Conservation (phyloP, 1,284 basidiomycete genomes). For the Leccinum griseonigrum region DNA sequence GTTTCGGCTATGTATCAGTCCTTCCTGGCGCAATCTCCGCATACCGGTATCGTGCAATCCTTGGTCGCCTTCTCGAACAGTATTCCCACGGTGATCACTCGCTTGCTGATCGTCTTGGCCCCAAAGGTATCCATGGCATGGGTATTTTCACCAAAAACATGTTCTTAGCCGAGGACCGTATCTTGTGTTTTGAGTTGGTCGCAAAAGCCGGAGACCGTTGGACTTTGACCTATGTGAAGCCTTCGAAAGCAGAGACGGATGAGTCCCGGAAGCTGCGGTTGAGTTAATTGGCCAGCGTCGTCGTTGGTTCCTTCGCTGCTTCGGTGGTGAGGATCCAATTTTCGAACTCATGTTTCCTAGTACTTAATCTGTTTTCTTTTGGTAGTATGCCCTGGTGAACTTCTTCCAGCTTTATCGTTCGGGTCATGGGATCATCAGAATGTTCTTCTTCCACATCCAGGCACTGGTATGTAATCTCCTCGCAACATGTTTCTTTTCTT, state of each 20-base stretch:
- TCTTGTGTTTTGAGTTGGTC: conserved; percentile 95
- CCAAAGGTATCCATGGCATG: conserved; percentile 97
- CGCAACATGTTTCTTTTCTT: background rate
- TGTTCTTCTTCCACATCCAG: conserved; percentile 96
- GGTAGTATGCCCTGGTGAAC: conserved; percentile 87
- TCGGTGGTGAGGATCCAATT: conserved; percentile 65
- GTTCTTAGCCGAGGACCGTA: conserved; percentile 95
- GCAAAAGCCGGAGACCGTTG: conserved; percentile 86
- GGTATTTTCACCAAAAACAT: conserved; percentile 97
- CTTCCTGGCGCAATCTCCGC: conserved; percentile 97
- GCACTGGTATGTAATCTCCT: conserved; percentile 58
- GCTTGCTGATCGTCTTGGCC: conserved; percentile 86
- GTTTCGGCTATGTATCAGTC: conserved; percentile 94
- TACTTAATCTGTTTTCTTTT: background rate
- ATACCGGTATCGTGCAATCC: conserved; percentile 89
- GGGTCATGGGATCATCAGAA: conserved; percentile 79
- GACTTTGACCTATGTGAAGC: conserved; percentile 94
- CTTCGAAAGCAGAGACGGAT: conserved; percentile 93
- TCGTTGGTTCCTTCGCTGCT: conserved; percentile 94
- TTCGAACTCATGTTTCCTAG: background rate
- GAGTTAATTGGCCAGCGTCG: conserved; percentile 95
- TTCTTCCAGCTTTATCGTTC: conserved; percentile 91
- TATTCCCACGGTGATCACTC: conserved; percentile 99
- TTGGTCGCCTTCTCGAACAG: conserved; percentile 90
- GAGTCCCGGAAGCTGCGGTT: conserved; percentile 82